phyloP scores from a whole-genome alignment of 495 filamentous ascomycete species.

The Pyronema omphalodes region DNA sequence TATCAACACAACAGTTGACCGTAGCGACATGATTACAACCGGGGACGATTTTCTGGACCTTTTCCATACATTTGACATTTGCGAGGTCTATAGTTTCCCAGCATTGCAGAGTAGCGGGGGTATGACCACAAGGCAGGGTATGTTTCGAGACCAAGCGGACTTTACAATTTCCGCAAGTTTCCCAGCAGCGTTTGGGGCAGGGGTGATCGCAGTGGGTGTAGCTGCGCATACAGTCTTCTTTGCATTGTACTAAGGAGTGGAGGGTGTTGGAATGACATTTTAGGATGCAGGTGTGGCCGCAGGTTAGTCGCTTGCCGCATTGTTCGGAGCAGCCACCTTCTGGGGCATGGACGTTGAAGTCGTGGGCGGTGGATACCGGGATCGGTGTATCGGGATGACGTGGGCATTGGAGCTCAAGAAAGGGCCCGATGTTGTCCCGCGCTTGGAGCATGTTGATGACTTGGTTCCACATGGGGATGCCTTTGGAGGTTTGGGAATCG shows the following conservation, averaged over 20 bases:
- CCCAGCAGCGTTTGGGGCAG: constrained; percentile 44
- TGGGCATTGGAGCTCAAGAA: constrained; percentile 43
- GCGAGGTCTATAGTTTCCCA: constrained; percentile 25
- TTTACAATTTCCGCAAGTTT: constrained; percentile 30
- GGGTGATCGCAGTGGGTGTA: constrained; percentile 39
- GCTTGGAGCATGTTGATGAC: constrained; percentile 38
- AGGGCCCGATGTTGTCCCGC: constrained; percentile 34
- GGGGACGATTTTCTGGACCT: background rate
- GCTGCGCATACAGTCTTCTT: background rate
- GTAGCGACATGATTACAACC: background rate
- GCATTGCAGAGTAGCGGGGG: constrained; percentile 31
- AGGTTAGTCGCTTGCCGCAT: constrained; percentile 35
- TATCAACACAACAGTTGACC: constrained; percentile 31
- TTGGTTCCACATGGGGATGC: constrained; percentile 53
- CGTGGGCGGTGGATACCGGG: constrained; percentile 36
- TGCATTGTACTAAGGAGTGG: constrained; percentile 34
- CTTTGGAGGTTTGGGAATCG: constrained; percentile 45
- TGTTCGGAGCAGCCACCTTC: constrained; percentile 50
- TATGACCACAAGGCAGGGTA: constrained; percentile 43
- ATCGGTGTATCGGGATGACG: constrained; percentile 45
- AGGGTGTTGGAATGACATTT: constrained; percentile 52
- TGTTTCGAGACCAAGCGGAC: constrained; percentile 27
- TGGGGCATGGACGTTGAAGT: constrained; percentile 43
- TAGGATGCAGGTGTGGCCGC: constrained; percentile 51
- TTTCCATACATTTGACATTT: constrained; percentile 4